phyloP scores from a whole-genome alignment of 208 protist genomes.

The Herpetomonas samuelpessoai region DNA sequence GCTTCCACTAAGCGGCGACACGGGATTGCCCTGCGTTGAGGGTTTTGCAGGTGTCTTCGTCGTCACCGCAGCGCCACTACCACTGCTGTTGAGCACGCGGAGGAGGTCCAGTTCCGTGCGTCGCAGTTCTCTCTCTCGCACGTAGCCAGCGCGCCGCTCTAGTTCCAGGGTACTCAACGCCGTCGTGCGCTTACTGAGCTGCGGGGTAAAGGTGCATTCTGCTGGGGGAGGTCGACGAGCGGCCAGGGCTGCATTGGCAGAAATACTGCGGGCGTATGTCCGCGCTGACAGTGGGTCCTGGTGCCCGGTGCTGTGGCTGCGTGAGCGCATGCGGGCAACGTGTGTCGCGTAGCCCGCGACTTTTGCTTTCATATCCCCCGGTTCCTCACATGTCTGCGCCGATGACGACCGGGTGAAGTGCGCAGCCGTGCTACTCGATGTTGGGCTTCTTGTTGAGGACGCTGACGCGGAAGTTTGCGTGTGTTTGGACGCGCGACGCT shows the following conservation, averaged over 20 bases:
- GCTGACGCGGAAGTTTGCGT: no score
- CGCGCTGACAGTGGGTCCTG: neutral
- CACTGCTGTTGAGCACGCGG: neutral
- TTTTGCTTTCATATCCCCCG: no score
- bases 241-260: neutral
- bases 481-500: no score
- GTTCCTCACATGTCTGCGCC: no score
- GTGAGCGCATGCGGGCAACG: neutral
- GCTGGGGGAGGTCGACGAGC: constrained; percentile 5
- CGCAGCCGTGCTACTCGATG: no score
- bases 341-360: neutral
- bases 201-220: constrained; percentile 31
- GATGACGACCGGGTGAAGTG: no score
- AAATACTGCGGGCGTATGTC: neutral
- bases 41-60: no score
- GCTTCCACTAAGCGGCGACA: neutral
- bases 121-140: constrained; percentile 22
- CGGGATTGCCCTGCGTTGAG: neutral
- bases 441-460: no score
- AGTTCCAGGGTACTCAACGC: constrained; percentile 31
- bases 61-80: constrained; percentile 1
- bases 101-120: constrained; percentile 20
- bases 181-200: constrained; percentile 24
- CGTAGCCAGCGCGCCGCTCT: constrained; percentile 23
- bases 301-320: neutral